These are phyloP conservation scores for Breviolum minutum DNA, from an alignment of 73 alveolate genomes.

Conservation along the genomic window DNA sequence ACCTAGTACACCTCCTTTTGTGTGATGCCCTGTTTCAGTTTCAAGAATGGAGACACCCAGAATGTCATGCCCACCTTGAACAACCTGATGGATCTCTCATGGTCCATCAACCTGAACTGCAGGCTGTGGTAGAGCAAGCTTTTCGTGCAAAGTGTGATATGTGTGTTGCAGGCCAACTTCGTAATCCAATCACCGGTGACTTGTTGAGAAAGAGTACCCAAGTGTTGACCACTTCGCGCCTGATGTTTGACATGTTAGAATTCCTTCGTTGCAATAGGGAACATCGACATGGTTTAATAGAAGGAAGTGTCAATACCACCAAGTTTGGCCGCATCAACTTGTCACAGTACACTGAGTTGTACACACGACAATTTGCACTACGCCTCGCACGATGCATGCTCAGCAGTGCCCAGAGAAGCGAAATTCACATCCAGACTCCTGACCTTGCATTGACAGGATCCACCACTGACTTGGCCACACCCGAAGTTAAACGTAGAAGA, in stretches of 20 bases:
- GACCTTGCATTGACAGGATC: too few relatives aligned
- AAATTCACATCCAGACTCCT: too few relatives aligned
- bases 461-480: too few relatives aligned
- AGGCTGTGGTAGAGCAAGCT: not conserved
- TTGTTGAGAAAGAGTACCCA: not conserved
- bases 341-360: not conserved
- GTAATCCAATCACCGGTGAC: not conserved
- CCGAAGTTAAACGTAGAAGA: not conserved
- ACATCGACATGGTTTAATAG: not conserved
- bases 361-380: not conserved
- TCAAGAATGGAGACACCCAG: not conserved
- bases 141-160: not conserved
- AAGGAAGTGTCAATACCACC: not conserved
- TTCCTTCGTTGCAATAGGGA: not conserved
- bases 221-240: not conserved
- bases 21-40: constrained; percentile 31
- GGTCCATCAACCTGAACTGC: not conserved
- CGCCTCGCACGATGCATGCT: not conserved
- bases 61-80: not conserved
- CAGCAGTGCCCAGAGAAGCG: not conserved
- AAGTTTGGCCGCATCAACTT: not conserved
- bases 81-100: not conserved
- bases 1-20: not conserved
- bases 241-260: not conserved
- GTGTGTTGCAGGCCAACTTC: not conserved